Conservation (phyloP, 352 stramenopile species). For the Pythium periplocum region DNA sequence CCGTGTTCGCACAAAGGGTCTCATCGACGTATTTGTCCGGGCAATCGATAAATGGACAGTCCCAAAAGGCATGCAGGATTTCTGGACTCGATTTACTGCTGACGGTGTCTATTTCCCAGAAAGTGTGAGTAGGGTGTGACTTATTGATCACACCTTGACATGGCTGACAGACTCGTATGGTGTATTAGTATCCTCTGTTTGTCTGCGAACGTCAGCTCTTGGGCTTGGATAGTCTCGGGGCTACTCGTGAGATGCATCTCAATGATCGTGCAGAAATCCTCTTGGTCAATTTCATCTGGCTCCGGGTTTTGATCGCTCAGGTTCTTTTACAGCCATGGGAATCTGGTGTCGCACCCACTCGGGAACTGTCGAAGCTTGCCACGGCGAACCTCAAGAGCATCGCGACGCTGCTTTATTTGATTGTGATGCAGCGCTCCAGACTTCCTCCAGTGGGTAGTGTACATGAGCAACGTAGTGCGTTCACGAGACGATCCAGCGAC, state of each 20-base stretch:
- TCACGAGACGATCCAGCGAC: no score
- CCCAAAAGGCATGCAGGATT: constrained; percentile 46
- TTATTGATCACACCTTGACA: constrained; percentile 4
- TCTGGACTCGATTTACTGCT: constrained; percentile 43
- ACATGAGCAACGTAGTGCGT: no score
- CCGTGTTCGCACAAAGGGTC: constrained; percentile 54
- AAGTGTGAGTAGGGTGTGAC: constrained; percentile 23
- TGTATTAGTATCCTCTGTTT: constrained; percentile 52
- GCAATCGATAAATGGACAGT: constrained; percentile 47
- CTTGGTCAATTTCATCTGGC: constrained; percentile 54
- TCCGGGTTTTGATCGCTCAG: constrained; percentile 54
- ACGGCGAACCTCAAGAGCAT: constrained; percentile 37
- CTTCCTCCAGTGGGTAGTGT: constrained; percentile 22
- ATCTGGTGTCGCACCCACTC: constrained; percentile 25
- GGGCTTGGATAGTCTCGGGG: constrained; percentile 52
- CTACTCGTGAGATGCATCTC: constrained; percentile 34
- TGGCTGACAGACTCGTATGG: background rate
- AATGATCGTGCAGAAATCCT: constrained; percentile 42
- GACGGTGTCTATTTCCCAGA: constrained; percentile 66
- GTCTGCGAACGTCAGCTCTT: constrained; percentile 30
- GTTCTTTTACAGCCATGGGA: constrained; percentile 49
- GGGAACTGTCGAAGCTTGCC: background rate
- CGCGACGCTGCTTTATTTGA: constrained; percentile 49
- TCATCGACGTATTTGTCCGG: constrained; percentile 41
- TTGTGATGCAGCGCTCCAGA: constrained; percentile 32